Evolutionary conservation across 768 basidiomycete genomes (phyloP), one percentile per base, ranked within the genome.

Genomic region (Mycena kentingensis): DNA sequence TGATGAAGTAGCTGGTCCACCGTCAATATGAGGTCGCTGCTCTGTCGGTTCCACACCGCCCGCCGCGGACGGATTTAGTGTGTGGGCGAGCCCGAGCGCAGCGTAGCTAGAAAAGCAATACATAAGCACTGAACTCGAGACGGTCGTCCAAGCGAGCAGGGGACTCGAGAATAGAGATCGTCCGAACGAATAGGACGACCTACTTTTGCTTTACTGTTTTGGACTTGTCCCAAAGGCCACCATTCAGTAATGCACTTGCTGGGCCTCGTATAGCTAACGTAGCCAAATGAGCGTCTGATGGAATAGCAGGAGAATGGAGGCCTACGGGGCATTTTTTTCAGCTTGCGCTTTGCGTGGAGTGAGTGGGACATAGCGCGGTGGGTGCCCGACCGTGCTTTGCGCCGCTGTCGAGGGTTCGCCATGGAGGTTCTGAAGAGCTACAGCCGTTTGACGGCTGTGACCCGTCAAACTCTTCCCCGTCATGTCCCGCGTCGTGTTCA

Each of bases 191-290:
- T 5, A 52, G 53, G 49, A 22, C 28, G n/a, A 67, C 87, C 63
- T 63, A 96, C 94, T 97, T 98, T 81, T 98, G 95, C 57, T 80
- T 81, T 16, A 95, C 85, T 11, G 94, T 98, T 72, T 90, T 91
- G 45, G 73, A 74, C 60, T 82, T 83, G 69, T 98, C 90, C 94
- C 94, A 98, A n/a, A n/a, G n/a, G 49, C 85, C 84, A 38, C 88
- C 84, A 65, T 88, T 89, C 56, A 97, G 73, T 10, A 80, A 77
- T 65, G 87, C n/a, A 25, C 22, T 25, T 24, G 25, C 85, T 2
- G 93, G 93, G 5, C 89, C 93, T 49, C 84, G 81, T 55, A 97
- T 85, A 22, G 87, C 90, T 86, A 69, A 58, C 52, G 60, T 51
- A 37, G 10, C 22, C 53, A 37, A 62, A 60, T 49, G n/a, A 11